Evolutionary conservation across 2,329 filamentous ascomycete species (phyloP), one percentile per base, ranked within the genome.

Genomic region (Microcyclospora tardicrescens): DNA sequence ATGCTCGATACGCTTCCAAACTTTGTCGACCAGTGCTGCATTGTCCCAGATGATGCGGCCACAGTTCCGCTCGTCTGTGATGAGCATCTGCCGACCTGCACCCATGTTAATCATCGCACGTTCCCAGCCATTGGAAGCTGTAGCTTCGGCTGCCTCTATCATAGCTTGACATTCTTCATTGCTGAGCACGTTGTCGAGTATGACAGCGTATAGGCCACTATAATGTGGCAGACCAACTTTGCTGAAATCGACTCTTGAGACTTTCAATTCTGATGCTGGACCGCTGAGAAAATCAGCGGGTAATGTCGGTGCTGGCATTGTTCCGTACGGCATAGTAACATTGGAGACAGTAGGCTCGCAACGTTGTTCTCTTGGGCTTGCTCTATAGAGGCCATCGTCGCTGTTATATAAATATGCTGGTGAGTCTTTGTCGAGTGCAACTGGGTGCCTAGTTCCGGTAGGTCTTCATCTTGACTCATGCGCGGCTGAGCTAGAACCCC

Each of bases 31-130:
- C 1, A 89, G 47, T 1, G 72, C 71, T 35, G 68, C 64, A 11
- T 71, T 61, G 52, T 91, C 81, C 72, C 77, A 83, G 48, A 91
- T 79, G 46, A 89, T 83, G 2, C 84, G 71, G n/a, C 79, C 79
- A 50, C 79, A 79, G 43, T 82, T 78, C 12, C 84, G 69, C 35
- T 74, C 73, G 8, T 75, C 68, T 1, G 70, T 64, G 3, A 68
- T 61, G 32, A 77, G 57, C 2, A 66, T 59, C 59, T 89, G 77
- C 40, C 56, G 63, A 2, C 81, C 80, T 4, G 58, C 58, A 5
- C 81, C 81, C 16, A 75, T 57, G 53, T 81, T 81, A 41, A 87
- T 68, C 57, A 84, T 68, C 0, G 83, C 84, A 2, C 75, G 72
- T 36, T 69, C 65, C 84, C 83, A 89, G 1, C 64, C 58, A 42